phyloP scores from a whole-genome alignment of 371 early-diverging fungal genomes.

The Saksenaea oblongispora region DNA sequence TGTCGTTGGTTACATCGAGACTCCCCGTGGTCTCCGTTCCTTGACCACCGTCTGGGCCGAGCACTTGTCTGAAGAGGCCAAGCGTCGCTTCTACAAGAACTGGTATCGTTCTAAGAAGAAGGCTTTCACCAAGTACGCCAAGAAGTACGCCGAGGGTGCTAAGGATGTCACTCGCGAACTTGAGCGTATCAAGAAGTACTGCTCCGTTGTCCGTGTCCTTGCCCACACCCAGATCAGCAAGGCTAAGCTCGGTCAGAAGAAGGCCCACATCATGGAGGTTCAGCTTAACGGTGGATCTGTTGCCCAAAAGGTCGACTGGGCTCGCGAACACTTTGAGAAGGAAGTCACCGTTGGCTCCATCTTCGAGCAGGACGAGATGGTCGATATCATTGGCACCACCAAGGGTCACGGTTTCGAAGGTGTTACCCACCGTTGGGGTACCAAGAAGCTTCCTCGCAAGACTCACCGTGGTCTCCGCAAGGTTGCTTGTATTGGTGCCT shows the following conservation, averaged over 20 bases:
- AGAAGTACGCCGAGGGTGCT: conserved; percentile 92
- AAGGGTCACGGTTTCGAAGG: conserved; percentile 99
- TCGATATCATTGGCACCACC: conserved; percentile 99
- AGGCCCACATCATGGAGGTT: conserved; percentile 99
- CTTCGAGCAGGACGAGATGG: conserved; percentile 98
- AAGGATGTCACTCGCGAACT: conserved; percentile 92
- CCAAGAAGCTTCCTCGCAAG: conserved; percentile 99
- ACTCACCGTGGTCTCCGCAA: conserved; percentile 99
- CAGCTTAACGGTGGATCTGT: conserved; percentile 99
- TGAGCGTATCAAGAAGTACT: conserved; percentile 99
- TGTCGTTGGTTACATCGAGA: conserved; percentile 99
- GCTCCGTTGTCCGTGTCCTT: conserved; percentile 97
- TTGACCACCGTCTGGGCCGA: conserved; percentile 99
- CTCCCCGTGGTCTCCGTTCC: conserved; percentile 97
- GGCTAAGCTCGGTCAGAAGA: conserved; percentile 96
- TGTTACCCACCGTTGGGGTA: conserved; percentile 99
- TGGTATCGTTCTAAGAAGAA: conserved; percentile 99
- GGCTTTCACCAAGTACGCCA: conserved; percentile 98
- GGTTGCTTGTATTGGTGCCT: conserved; percentile 99
- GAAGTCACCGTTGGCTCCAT: conserved; percentile 87
- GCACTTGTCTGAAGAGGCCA: conserved; percentile 97
- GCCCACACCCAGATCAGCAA: conserved; percentile 98
- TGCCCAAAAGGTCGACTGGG: conserved; percentile 98
- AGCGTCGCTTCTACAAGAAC: conserved; percentile 99
- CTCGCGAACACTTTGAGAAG: conserved; percentile 98